Conservation (phyloP, 768 basidiomycete species). For the Dictyophora rubrovolvata region DNA sequence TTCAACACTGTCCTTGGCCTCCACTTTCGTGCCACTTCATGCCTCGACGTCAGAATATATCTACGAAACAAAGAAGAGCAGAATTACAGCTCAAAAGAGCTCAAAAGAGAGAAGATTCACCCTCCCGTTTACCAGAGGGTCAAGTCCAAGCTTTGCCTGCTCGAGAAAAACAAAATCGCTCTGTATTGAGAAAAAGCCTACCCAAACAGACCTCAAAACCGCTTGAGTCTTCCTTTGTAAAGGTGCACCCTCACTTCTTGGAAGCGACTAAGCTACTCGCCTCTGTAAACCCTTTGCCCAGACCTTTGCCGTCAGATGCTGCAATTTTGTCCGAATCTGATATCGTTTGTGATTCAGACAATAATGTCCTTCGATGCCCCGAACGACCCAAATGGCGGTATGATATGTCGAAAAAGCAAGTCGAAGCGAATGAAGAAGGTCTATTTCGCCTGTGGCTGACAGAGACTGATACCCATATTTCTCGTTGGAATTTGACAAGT, state of each 20-base stretch:
- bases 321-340: conserved; percentile 27
- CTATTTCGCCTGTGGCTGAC: conserved; percentile 70
- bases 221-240: conserved; percentile 64
- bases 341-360: conserved; percentile 12
- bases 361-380: conserved; percentile 37
- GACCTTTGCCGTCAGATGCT: conserved; percentile 42
- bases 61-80: conserved; percentile 59
- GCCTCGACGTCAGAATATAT: conserved; percentile 36
- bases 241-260: conserved; percentile 47
- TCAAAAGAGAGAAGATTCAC: conserved; percentile 66
- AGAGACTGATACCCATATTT: conserved; percentile 48
- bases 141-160: neutral
- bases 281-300: conserved; percentile 36
- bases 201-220: conserved; percentile 32
- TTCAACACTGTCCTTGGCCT: too few species aligned
- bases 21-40: too few species aligned
- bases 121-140: conserved; percentile 23
- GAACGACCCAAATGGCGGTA: conserved; percentile 79
- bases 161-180: neutral
- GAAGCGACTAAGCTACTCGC: conserved; percentile 50
- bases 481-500: conserved; percentile 30
- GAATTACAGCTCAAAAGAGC: conserved; percentile 74
- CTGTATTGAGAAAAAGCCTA: conserved; percentile 22
- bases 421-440: conserved; percentile 85
- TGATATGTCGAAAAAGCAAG: conserved; percentile 78